Evolutionary conservation across 441 rosid genomes (phyloP).

Genomic region (Croton setiger): DNA sequence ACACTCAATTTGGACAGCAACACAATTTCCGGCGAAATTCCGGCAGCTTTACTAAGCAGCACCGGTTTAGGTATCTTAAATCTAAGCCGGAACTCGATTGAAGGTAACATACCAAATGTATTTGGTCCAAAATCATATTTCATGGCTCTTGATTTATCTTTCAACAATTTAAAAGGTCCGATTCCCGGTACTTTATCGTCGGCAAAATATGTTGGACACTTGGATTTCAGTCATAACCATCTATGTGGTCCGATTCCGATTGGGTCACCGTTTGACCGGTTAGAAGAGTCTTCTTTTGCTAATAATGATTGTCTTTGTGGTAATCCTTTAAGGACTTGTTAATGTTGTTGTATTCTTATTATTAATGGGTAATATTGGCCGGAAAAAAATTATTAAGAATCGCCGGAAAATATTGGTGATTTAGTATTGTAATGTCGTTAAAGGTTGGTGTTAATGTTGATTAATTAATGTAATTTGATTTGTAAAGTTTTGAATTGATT

Average conservation of each 20-base stretch:
- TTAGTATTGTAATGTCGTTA: too few relatives aligned
- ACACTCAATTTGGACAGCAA: constrained; percentile 60
- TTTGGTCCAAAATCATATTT: constrained; percentile 68
- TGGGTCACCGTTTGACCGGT: constrained; percentile 69
- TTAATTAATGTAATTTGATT: background rate
- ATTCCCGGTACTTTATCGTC: constrained; percentile 57
- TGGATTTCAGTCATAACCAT: constrained; percentile 81
- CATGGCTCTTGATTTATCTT: constrained; percentile 67
- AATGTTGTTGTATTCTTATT: too few relatives aligned
- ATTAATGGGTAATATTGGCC: too few relatives aligned
- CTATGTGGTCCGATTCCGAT: constrained; percentile 77
- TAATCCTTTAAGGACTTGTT: constrained; percentile 23
- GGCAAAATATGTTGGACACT: constrained; percentile 61
- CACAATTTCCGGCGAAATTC: constrained; percentile 53
- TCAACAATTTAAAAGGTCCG: constrained; percentile 55
- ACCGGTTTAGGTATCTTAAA: constrained; percentile 61
- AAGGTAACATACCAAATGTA: constrained; percentile 70
- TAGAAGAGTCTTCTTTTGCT: constrained; percentile 62
- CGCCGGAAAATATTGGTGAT: background rate
- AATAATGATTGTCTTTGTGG: constrained; percentile 49
- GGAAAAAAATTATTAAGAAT: too few relatives aligned
- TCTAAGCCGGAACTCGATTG: constrained; percentile 67
- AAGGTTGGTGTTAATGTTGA: background rate
- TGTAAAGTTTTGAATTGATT: constrained; percentile 8
- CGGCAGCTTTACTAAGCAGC: constrained; percentile 43